Conservation (phyloP, 805 yeast species). For the Metschnikowia orientalis region DNA sequence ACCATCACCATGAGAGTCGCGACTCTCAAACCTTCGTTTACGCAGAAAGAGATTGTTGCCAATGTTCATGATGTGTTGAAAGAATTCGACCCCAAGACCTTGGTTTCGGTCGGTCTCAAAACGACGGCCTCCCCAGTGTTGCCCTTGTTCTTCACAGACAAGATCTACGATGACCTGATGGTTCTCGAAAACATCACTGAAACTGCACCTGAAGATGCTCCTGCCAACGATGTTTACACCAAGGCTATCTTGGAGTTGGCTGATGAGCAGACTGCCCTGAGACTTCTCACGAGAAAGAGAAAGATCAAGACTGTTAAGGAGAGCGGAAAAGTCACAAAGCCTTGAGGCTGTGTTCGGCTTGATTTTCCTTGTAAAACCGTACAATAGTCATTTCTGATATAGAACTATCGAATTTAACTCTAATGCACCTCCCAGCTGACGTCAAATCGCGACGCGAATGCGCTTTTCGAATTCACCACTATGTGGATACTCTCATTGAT, state of each 20-base stretch:
- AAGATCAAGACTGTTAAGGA: constrained; percentile 11
- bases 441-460: no score
- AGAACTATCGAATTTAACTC: no score
- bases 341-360: no score
- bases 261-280: constrained; percentile 66
- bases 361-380: no score
- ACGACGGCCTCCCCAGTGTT: constrained; percentile 72
- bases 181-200: constrained; percentile 27
- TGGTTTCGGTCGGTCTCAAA: constrained; percentile 62
- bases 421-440: no score
- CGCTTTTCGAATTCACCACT: no score
- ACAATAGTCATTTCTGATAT: no score
- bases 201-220: constrained; percentile 22
- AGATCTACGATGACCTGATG: constrained; percentile 48
- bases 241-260: constrained; percentile 77
- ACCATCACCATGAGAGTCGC: constrained; percentile 68
- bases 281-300: constrained; percentile 54
- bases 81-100: constrained; percentile 40
- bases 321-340: constrained; percentile 14
- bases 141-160: constrained; percentile 72
- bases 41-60: constrained; percentile 48
- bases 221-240: constrained; percentile 22
- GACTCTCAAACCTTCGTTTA: constrained; percentile 33
- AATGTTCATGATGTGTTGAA: constrained; percentile 56
- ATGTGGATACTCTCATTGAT: constrained; percentile 18